Conservation (phyloP, 2,329 filamentous ascomycete species). For the Trichoderma hamatum region DNA sequence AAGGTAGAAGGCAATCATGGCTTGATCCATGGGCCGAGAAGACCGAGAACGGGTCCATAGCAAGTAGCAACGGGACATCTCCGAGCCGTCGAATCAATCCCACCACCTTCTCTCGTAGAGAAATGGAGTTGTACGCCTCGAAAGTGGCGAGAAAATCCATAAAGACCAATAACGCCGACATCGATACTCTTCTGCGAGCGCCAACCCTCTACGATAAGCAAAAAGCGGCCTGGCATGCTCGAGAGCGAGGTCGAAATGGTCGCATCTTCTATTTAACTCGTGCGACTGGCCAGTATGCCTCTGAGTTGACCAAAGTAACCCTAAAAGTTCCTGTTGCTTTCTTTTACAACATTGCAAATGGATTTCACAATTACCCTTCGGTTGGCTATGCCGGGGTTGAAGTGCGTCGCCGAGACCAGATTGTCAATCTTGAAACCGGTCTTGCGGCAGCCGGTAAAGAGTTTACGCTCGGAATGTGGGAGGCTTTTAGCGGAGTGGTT, state of each 20-base stretch:
- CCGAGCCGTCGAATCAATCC: conserved; percentile 16
- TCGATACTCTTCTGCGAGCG: conserved; percentile 25
- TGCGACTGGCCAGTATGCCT: conserved; percentile 57
- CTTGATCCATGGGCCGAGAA: conserved; percentile 5
- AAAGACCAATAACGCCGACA: conserved; percentile 55
- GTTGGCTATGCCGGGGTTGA: conserved; percentile 62
- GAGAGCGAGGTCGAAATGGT: conserved; percentile 36
- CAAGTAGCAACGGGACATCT: neutral
- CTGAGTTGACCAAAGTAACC: conserved; percentile 62
- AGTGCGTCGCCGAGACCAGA: conserved; percentile 65
- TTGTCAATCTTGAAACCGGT: conserved; percentile 64
- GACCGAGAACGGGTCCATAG: neutral
- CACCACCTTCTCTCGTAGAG: conserved; percentile 30
- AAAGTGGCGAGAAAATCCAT: conserved; percentile 41
- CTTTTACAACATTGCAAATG: conserved; percentile 68
- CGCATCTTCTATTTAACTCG: conserved; percentile 35
- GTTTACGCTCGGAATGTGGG: conserved; percentile 66
- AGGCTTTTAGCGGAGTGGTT: conserved; percentile 68
- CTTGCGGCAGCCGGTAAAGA: conserved; percentile 67
- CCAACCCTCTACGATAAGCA: conserved; percentile 32
- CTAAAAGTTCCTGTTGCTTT: conserved; percentile 70
- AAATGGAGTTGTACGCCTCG: conserved; percentile 37
- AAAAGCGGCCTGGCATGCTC: conserved; percentile 34
- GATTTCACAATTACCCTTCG: conserved; percentile 73
- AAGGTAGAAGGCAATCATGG: neutral